Conservation (phyloP, 2,329 filamentous ascomycete genomes). For the Neonectria sp. region DNA sequence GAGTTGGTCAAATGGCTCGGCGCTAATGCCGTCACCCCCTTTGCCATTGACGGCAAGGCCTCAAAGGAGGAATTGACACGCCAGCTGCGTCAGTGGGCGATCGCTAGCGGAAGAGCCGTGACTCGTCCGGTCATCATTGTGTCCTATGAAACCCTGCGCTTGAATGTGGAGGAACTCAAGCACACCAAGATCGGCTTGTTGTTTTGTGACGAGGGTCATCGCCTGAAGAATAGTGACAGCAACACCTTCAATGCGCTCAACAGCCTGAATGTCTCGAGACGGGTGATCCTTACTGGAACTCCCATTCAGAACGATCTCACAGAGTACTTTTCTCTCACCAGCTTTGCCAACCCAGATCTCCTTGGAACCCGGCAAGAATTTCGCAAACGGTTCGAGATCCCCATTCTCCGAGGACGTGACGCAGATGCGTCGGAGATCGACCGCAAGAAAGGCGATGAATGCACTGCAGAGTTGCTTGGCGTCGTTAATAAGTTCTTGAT, state of each 20-base stretch:
- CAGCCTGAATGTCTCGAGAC: constrained; percentile 87
- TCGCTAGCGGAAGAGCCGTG: constrained; percentile 89
- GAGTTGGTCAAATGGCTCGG: constrained; percentile 98
- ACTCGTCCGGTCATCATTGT: constrained; percentile 96
- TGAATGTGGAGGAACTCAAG: constrained; percentile 92
- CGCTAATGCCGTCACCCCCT: constrained; percentile 89
- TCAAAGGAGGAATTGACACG: constrained; percentile 92
- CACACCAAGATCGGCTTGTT: constrained; percentile 92
- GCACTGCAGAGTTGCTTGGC: constrained; percentile 83
- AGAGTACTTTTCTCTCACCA: constrained; percentile 95
- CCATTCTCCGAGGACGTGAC: constrained; percentile 92
- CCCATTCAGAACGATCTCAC: constrained; percentile 99
- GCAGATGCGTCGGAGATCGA: constrained; percentile 89
- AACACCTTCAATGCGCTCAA: constrained; percentile 95
- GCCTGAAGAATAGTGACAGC: constrained; percentile 96
- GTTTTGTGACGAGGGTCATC: constrained; percentile 96
- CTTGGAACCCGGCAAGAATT: constrained; percentile 93
- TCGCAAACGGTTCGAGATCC: constrained; percentile 92
- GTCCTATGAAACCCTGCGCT: constrained; percentile 94
- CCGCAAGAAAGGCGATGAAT: constrained; percentile 85
- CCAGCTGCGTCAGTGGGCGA: constrained; percentile 95
- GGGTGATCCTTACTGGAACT: constrained; percentile 96
- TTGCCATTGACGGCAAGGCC: constrained; percentile 97
- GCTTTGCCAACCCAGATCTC: constrained; percentile 95
- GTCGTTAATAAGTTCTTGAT: constrained; percentile 99